phyloP scores from a whole-genome alignment of 73 alveolate species.

The Paramecium caudatum region DNA sequence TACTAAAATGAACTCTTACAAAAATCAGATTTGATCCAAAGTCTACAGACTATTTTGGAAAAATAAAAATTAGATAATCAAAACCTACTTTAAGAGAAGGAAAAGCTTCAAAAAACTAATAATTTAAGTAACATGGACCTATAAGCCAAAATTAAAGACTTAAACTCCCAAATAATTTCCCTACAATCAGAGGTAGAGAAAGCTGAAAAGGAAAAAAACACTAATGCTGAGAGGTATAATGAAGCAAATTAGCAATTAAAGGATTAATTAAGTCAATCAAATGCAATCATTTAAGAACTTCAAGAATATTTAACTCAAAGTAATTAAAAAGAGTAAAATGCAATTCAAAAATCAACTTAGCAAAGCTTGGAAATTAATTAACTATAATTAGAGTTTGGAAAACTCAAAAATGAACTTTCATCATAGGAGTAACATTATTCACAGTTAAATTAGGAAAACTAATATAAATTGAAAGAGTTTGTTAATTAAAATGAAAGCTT shows the following conservation, averaged over 20 bases:
- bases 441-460: background rate
- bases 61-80: background rate
- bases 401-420: background rate
- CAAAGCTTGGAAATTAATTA: conserved; percentile 21
- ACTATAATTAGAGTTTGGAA: background rate
- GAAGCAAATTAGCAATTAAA: conserved; percentile 23
- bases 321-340: conserved; percentile 4
- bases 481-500: background rate
- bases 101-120: background rate
- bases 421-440: background rate
- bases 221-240: background rate
- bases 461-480: background rate
- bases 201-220: background rate
- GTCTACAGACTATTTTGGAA: background rate
- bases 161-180: background rate
- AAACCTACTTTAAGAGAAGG: background rate
- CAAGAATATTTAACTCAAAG: conserved; percentile 9
- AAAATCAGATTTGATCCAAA: background rate
- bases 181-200: background rate
- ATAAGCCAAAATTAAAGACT: background rate
- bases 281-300: conserved; percentile 4
- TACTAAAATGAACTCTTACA: background rate
- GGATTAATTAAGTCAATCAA: background rate
- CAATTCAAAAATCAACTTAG: background rate
- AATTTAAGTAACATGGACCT: background rate